Evolutionary conservation across 306 rosid species (phyloP).

Genomic region (Cotoneaster glaucophyllus): DNA sequence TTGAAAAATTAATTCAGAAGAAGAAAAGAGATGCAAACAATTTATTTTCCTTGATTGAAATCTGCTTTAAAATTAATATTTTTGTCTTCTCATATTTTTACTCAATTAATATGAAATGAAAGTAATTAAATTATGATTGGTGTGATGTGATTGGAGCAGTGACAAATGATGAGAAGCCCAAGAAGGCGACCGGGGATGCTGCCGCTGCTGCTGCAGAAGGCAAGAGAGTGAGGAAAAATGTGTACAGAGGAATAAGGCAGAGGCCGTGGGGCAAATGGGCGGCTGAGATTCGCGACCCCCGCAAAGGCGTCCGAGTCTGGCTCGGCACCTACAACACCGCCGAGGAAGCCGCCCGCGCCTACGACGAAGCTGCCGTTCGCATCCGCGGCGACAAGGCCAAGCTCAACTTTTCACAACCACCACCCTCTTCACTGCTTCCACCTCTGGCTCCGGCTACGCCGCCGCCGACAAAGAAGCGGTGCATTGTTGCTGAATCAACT

Average conservation of each 20-base stretch:
- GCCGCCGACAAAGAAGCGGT: constrained; percentile 37
- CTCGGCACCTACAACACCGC: constrained; percentile 87
- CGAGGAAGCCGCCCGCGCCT: constrained; percentile 83
- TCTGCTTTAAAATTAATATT: too few species aligned
- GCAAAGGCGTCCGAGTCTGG: constrained; percentile 83
- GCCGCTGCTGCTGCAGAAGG: background rate
- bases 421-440: background rate
- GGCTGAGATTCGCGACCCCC: constrained; percentile 94
- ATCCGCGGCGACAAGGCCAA: constrained; percentile 93
- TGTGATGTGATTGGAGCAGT: background rate
- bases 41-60: background rate
- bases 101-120: too few species aligned
- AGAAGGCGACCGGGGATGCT: background rate
- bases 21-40: background rate
- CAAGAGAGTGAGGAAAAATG: constrained; percentile 44
- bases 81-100: too few species aligned
- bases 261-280: constrained; percentile 99
- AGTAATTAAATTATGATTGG: background rate
- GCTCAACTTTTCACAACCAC: constrained; percentile 52
- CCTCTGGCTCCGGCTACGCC: background rate
- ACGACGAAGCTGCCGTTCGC: constrained; percentile 72
- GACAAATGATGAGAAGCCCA: background rate
- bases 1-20: background rate
- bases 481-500: constrained; percentile 15
- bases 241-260: constrained; percentile 83